phyloP scores from a whole-genome alignment of 139 green algal genomes.

The Chlorella sp. region DNA sequence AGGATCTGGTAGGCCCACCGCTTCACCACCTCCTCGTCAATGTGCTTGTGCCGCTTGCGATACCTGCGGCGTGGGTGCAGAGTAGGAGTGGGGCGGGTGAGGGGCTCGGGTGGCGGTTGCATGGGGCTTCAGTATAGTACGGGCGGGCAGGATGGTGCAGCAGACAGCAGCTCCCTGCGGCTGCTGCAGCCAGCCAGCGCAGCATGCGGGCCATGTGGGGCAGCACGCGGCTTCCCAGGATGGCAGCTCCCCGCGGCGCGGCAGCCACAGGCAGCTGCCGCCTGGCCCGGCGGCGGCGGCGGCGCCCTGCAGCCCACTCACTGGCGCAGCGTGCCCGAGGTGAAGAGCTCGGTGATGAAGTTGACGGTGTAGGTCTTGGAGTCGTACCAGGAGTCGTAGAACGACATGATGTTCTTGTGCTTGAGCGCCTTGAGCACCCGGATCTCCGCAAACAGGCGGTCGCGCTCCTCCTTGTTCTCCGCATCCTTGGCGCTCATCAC shows the following conservation, averaged over 20 bases:
- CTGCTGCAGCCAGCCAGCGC: not conserved
- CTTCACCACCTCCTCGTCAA: slow-evolving; percentile 91
- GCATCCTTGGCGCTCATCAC: slow-evolving; percentile 56
- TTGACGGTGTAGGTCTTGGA: slow-evolving; percentile 90
- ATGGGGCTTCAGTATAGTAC: not conserved
- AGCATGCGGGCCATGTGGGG: not conserved
- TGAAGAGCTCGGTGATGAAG: slow-evolving; percentile 99
- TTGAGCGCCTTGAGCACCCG: slow-evolving; percentile 96
- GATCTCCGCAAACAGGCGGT: slow-evolving; percentile 95
- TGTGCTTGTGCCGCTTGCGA: slow-evolving; percentile 93
- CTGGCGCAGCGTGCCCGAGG: slow-evolving; percentile 94
- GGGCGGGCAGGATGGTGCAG: not conserved
- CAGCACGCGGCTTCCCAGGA: not conserved
- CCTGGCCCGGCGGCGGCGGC: not conserved
- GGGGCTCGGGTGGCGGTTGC: not conserved
- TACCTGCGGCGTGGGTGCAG: slow-evolving; percentile 67
- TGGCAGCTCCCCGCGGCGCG: not conserved
- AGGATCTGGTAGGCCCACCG: slow-evolving; percentile 98
- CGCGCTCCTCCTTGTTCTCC: slow-evolving; percentile 73
- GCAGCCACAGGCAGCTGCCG: not conserved
- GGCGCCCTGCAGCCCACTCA: slow-evolving; percentile 50
- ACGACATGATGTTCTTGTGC: slow-evolving; percentile 99
- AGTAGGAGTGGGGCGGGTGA: not conserved
- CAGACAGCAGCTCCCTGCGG: not conserved
- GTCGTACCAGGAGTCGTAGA: slow-evolving; percentile 97